Evolutionary conservation across 768 basidiomycete genomes (phyloP).

Genomic region (Tylopilus subfusipes): DNA sequence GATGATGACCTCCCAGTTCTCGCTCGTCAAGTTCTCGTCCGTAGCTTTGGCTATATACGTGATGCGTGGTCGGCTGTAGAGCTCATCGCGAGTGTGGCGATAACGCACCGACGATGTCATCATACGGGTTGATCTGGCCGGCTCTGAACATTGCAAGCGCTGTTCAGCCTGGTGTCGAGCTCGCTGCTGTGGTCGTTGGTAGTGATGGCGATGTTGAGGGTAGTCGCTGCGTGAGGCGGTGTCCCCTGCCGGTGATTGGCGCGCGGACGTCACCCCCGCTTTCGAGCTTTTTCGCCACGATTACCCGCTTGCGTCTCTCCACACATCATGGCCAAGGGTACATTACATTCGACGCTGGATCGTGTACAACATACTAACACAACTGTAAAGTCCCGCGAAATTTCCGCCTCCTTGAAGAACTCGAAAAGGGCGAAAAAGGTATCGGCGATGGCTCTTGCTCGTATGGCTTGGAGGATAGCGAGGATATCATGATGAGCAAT

Average conservation of each 20-base stretch:
- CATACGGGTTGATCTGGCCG: constrained; percentile 70
- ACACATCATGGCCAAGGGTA: constrained; percentile 52
- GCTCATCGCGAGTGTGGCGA: constrained; percentile 2
- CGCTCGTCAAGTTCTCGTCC: constrained; percentile 92
- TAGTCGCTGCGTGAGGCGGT: constrained; percentile 32
- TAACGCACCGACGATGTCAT: constrained; percentile 84
- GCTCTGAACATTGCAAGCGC: constrained; percentile 62
- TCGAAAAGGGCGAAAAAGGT: constrained; percentile 99
- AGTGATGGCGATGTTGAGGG: constrained; percentile 7
- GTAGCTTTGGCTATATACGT: constrained; percentile 79
- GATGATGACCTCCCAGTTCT: constrained; percentile 94
- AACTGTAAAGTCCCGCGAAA: constrained; percentile 81
- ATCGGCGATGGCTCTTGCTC: constrained; percentile 98
- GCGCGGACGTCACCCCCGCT: not conserved
- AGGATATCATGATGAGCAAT: constrained; percentile 95
- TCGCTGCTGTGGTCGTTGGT: constrained; percentile 18
- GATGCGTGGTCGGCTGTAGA: constrained; percentile 1
- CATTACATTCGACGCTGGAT: constrained; percentile 7
- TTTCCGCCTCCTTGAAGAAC: constrained; percentile 95
- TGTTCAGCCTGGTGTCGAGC: constrained; percentile 3
- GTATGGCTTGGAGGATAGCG: constrained; percentile 91
- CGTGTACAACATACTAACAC: not conserved
- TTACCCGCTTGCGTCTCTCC: constrained; percentile 7
- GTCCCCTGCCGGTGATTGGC: constrained; percentile 19
- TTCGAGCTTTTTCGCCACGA: constrained; percentile 4